Base-by-base conservation (phyloP, 371 early-diverging fungal genomes). In the Polyrhizophydium stewartii region DNA sequence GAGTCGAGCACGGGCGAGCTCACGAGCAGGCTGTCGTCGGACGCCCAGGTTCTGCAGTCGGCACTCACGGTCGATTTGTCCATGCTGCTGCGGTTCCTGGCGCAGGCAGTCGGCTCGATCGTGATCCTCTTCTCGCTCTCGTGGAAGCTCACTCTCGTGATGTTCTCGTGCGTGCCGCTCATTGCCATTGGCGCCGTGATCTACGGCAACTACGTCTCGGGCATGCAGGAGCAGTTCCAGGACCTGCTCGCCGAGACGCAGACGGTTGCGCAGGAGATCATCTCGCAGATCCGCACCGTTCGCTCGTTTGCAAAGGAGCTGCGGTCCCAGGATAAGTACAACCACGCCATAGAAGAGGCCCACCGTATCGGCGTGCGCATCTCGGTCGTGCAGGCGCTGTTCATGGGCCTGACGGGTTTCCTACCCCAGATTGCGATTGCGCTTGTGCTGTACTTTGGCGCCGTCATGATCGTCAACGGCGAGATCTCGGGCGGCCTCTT, bases 401-500 rank as follows among this genome's bases (percentile, higher is more conserved):
- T 45, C 45, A 45, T 45, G 55, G 40, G 55, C 7, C 71, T 91
- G 27, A 76, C 86, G 0, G 92, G 92, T 24, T 91, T 91, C 64
- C 56, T 90, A 58, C 84, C 87, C 17, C 75, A 68, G 53, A 67
- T 92, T 66, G 88, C 89, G 2, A 85, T 92, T 31, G 55, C 55
- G 22, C 33, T 19, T 7, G 55, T 33, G 1, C 67, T 92, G 35
- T 89, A 87, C 59, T 84, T 87, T 58, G 74, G 74, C 16, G 74
- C 71, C 0, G 76, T 78, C 40, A 85, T 92, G 87, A 92, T 91
- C 2, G 47, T 56, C 25, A 60, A 6, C 87, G 82, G 87, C 37
- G 76, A 69, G 0, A 86, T 93, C 27, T 78, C 89, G 0, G 82
- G 89, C 58, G 93, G 93, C 47, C 88, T 89, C 32, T 74, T 93